Percentiles rank a stretch among this genome's conserved stretches.
phyloP scores from a whole-genome alignment of 257 asterid species.

The Misopates orontium region DNA sequence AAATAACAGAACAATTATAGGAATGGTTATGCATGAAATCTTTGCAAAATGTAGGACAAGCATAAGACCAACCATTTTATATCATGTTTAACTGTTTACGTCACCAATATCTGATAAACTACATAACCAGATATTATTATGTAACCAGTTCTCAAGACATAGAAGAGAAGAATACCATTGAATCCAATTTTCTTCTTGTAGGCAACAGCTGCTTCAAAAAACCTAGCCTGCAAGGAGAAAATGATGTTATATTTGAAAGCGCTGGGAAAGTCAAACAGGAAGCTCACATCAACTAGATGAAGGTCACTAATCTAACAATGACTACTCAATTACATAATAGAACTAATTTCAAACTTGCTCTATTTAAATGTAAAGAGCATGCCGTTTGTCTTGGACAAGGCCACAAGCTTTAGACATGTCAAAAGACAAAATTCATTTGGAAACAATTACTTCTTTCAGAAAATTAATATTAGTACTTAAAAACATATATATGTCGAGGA shows the following conservation, averaged over 20 bases:
- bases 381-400: neutral
- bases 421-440: neutral
- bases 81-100: neutral
- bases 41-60: conserved; percentile 1
- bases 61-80: neutral
- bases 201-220: conserved; percentile 87
- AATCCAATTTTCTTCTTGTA: conserved; percentile 97
- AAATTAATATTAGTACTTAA: neutral
- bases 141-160: neutral
- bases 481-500: neutral
- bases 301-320: neutral
- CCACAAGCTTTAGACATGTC: neutral
- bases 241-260: neutral
- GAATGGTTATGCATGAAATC: neutral
- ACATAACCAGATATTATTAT: neutral
- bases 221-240: conserved; percentile 66
- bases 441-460: neutral
- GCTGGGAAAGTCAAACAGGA: neutral
- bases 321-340: neutral
- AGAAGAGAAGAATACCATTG: conserved; percentile 55
- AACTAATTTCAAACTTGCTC: neutral
- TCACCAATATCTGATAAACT: neutral
- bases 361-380: neutral
- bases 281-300: neutral
- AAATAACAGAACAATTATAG: neutral